Evolutionary conservation across 1,139 yeast species (phyloP).

Genomic region (Zygosaccharomyces pseudobailii): DNA sequence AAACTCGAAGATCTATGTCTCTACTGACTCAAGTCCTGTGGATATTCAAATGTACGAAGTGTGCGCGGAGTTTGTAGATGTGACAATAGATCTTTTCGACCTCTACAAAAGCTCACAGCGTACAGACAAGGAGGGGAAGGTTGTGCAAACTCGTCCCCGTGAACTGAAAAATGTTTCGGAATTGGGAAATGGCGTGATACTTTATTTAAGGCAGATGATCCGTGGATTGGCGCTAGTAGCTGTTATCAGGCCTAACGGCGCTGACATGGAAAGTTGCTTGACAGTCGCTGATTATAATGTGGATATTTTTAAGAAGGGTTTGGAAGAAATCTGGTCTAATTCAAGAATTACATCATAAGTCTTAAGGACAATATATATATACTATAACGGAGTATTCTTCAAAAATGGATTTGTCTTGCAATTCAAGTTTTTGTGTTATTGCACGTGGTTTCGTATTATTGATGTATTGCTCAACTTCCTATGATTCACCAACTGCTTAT

Average conservation of each 20-base stretch:
- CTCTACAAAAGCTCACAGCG: slow-evolving; percentile 45
- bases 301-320: slow-evolving; percentile 69
- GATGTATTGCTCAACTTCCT: neutral
- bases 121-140: slow-evolving; percentile 11
- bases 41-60: slow-evolving; percentile 95
- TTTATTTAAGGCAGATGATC: slow-evolving; percentile 86
- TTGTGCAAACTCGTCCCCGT: slow-evolving; percentile 18
- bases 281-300: slow-evolving; percentile 89
- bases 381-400: neutral
- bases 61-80: slow-evolving; percentile 95
- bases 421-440: no score
- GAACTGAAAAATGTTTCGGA: slow-evolving; percentile 65
- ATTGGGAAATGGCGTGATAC: slow-evolving; percentile 74
- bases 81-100: slow-evolving; percentile 82
- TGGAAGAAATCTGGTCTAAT: slow-evolving; percentile 69
- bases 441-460: no score
- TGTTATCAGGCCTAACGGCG: slow-evolving; percentile 63
- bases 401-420: neutral
- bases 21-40: slow-evolving; percentile 93
- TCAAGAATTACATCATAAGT: slow-evolving; percentile 20
- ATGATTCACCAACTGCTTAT: neutral
- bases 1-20: slow-evolving; percentile 90
- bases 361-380: neutral
- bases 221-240: slow-evolving; percentile 91
- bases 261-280: slow-evolving; percentile 47